phyloP scores from a whole-genome alignment of 805 yeast genomes.

The Barnettozyma sucrosica region DNA sequence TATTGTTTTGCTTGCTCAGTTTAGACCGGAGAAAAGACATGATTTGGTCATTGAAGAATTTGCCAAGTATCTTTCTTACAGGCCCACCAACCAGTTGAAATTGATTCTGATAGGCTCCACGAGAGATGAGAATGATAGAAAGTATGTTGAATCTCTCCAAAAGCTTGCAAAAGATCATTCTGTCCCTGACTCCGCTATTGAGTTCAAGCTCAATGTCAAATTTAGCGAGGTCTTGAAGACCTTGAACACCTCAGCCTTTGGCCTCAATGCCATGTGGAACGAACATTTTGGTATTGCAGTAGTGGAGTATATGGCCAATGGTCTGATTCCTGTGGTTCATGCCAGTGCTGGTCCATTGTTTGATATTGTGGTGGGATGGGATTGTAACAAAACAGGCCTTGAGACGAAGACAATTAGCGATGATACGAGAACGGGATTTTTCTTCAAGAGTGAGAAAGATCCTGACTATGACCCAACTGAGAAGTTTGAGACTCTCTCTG shows the following conservation, averaged over 20 bases:
- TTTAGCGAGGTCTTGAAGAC: conserved; percentile 54
- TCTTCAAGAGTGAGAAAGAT: conserved; percentile 65
- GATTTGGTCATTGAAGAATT: conserved; percentile 60
- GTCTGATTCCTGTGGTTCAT: conserved; percentile 83
- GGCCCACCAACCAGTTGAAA: conserved; percentile 35
- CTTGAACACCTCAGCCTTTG: conserved; percentile 56
- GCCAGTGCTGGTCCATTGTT: conserved; percentile 92
- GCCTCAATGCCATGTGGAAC: conserved; percentile 98
- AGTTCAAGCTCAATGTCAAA: conserved; percentile 69
- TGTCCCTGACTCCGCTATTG: conserved; percentile 36
- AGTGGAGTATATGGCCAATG: conserved; percentile 85
- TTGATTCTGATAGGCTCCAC: conserved; percentile 81
- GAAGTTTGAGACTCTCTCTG: conserved; percentile 42
- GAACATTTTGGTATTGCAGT: conserved; percentile 98
- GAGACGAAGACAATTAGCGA: conserved; percentile 27
- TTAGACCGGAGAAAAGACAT: conserved; percentile 93
- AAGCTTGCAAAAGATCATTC: conserved; percentile 36
- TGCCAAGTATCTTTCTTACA: conserved; percentile 36
- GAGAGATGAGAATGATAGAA: conserved; percentile 60
- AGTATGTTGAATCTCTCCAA: conserved; percentile 47
- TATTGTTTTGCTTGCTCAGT: conserved; percentile 67
- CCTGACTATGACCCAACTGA: conserved; percentile 51
- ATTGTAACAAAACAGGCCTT: conserved; percentile 23
- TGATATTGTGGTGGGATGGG: conserved; percentile 72
- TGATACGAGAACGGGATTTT: conserved; percentile 62